phyloP scores from a whole-genome alignment of 257 asterid species.

The Datura wrightii region DNA sequence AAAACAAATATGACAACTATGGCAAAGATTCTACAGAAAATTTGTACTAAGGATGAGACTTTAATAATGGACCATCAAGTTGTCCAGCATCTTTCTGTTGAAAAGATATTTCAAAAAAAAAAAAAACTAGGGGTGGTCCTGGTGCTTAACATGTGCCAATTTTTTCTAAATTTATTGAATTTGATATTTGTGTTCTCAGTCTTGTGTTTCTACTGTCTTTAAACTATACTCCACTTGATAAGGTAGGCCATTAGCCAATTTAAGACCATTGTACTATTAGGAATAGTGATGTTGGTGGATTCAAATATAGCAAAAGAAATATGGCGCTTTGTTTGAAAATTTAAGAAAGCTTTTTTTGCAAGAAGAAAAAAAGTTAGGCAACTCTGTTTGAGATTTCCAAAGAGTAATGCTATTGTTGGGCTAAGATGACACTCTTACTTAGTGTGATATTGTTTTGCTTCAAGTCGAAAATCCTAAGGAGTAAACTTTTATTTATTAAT shows the following conservation, averaged over 20 bases:
- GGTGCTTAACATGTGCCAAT: constrained; percentile 30
- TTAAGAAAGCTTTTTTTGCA: neutral
- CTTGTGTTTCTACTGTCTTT: neutral
- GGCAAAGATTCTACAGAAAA: constrained; percentile 21
- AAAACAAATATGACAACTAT: neutral
- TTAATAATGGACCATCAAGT: constrained; percentile 23
- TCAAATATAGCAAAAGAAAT: neutral
- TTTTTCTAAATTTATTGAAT: neutral
- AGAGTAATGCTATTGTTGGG: neutral
- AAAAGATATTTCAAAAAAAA: neutral
- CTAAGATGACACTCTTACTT: neutral
- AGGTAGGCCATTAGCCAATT: constrained; percentile 23
- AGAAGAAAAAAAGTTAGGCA: too few relatives aligned
- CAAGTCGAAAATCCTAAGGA: neutral
- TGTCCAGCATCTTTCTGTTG: constrained; percentile 11
- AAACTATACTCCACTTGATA: neutral
- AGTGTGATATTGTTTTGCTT: neutral
- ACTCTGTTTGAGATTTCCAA: neutral
- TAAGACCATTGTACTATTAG: constrained; percentile 17
- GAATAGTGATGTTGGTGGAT: neutral
- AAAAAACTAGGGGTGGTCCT: constrained; percentile 9
- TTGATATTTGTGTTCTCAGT: neutral
- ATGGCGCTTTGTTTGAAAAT: constrained; percentile 16
- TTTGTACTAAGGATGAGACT: constrained; percentile 11
- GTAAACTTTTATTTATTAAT: too few relatives aligned